Evolutionary conservation across 768 basidiomycete genomes (phyloP), one percentile per base, ranked within the genome.

Genomic region (Fomitopsis serialis): DNA sequence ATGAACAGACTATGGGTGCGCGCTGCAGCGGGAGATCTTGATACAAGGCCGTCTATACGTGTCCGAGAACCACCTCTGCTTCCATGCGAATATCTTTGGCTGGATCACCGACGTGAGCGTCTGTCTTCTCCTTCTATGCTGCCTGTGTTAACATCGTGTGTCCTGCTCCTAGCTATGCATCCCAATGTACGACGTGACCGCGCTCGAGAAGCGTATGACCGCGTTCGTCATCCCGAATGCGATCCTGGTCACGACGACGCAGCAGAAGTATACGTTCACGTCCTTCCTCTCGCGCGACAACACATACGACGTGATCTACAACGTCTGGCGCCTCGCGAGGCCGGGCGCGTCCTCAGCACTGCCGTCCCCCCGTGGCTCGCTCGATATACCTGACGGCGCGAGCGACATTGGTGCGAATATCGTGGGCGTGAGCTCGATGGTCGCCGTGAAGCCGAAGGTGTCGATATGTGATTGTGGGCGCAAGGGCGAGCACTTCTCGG

Each of bases 31-130:
- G 40, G 97, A 98, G 68, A 98, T 98, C 60, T 76, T 98, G 27
- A 88, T 98, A 42, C 97, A 98, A 76, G 97, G 97, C 4, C 78
- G 97, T 11, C 67, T 99, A 53, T 98, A 98, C 70, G 91, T 98
- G 22, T 98, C 97, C 7, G 96, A 99, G 71, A 98, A 98, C 70
- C 95, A 98, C 65, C 81, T 98, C n/a, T 98, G 93, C 73, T 99
- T 98, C 76, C 92, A 99, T 62, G 96, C 97, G 42, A 98, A 98
- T 66, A 98, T 98, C 42, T 96, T 98, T 69, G 96, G 97, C 42
- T 98, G 96, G 97, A 88, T 97, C 46, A 98, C 96, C 25, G 86
- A 96, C 66, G 95, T 96, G 68, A 69, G 94, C 76, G 0, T 34
- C 12, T 27, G 47, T 45, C 43, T 27, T 24, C 10, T 53, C 24